Conservation (phyloP, 495 filamentous ascomycete species). For the Aspergillus haitiensis region DNA sequence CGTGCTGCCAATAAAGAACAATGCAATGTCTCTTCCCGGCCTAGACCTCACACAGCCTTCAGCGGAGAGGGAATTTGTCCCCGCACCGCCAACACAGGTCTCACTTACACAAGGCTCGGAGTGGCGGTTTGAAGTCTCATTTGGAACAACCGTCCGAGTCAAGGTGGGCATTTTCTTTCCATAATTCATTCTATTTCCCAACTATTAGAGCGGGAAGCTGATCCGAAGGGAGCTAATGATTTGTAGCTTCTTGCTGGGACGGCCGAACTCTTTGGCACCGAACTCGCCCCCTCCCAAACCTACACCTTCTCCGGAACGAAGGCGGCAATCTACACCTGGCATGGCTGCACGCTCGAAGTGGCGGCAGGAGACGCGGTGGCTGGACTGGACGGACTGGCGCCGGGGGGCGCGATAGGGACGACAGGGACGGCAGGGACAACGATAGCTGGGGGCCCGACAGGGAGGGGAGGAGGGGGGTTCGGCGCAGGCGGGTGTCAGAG, state of each 20-base stretch:
- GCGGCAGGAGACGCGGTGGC: slow-evolving; percentile 50
- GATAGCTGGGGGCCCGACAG: slow-evolving; percentile 7
- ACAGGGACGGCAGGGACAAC: slow-evolving; percentile 15
- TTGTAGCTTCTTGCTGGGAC: slow-evolving; percentile 70
- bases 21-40: slow-evolving; percentile 51
- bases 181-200: not conserved
- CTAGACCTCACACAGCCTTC: slow-evolving; percentile 47
- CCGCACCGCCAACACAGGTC: slow-evolving; percentile 47
- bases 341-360: slow-evolving; percentile 83
- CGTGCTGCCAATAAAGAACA: not conserved
- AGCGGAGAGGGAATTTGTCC: slow-evolving; percentile 39
- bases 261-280: slow-evolving; percentile 94
- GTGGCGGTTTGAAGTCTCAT: slow-evolving; percentile 90
- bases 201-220: not conserved
- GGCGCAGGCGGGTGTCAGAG: slow-evolving; percentile 59
- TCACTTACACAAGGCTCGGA: slow-evolving; percentile 58
- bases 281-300: slow-evolving; percentile 75
- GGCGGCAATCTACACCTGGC: slow-evolving; percentile 85
- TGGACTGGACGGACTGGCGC: slow-evolving; percentile 39
- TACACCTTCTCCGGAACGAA: slow-evolving; percentile 86
- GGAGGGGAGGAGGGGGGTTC: slow-evolving; percentile 23
- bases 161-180: slow-evolving; percentile 48
- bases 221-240: slow-evolving; percentile 17
- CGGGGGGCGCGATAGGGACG: slow-evolving; percentile 11
- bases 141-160: slow-evolving; percentile 59